Conservation (phyloP, 2,329 filamentous ascomycete genomes). For the Fusarium verticillioides region DNA sequence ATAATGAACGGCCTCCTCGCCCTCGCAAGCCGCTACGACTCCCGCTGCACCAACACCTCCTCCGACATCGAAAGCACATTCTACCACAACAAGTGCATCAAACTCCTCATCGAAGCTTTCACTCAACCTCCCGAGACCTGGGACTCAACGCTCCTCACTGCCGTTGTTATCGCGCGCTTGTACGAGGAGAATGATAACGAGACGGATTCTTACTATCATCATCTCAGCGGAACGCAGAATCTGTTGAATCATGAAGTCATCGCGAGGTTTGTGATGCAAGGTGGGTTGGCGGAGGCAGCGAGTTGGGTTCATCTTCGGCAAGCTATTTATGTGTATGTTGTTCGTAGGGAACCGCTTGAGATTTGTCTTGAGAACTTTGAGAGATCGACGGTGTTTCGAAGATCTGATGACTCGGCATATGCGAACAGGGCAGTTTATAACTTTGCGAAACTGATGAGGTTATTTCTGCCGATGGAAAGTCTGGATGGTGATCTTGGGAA, state of each 20-base stretch:
- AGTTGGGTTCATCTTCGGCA: slow-evolving; percentile 7
- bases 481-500: rapidly evolving
- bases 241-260: not conserved
- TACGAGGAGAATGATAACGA: slow-evolving; percentile 7
- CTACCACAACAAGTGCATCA: slow-evolving; percentile 8
- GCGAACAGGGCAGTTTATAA: not conserved
- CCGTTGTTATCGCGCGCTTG: not conserved
- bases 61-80: not conserved
- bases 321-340: not conserved
- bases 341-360: not conserved
- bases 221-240: not conserved
- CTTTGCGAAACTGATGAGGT: not conserved
- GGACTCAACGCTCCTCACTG: not conserved
- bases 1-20: slow-evolving; percentile 12
- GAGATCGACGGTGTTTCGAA: not conserved
- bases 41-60: not conserved
- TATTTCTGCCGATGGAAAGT: not conserved
- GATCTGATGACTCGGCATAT: not conserved
- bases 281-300: not conserved
- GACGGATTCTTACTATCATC: slow-evolving; percentile 1
- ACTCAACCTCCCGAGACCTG: not conserved
- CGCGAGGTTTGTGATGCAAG: not conserved
- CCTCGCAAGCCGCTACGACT: slow-evolving; percentile 2
- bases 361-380: slow-evolving; percentile 2
- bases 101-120: not conserved